These are phyloP conservation scores for Peronospora farinosa DNA, from an alignment of 352 stramenopile species.

Conservation along the genomic window DNA sequence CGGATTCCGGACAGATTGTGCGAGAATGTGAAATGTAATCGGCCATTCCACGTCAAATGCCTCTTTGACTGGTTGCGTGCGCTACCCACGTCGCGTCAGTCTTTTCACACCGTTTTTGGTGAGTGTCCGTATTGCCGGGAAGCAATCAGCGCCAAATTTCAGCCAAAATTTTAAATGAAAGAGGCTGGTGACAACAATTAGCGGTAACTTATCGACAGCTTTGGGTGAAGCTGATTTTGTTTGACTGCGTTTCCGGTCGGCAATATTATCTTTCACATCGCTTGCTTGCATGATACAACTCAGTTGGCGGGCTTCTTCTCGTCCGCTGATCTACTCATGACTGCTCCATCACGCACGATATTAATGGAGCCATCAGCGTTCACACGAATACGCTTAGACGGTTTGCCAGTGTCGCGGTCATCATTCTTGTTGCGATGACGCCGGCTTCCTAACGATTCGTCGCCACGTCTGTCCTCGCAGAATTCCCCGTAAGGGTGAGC, in stretches of 20 bases:
- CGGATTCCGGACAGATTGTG: slow-evolving; percentile 79
- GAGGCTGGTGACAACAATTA: slow-evolving; percentile 13
- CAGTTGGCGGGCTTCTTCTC: slow-evolving; percentile 21
- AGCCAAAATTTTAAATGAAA: slow-evolving; percentile 23
- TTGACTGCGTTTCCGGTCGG: slow-evolving; percentile 9
- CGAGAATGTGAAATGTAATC: slow-evolving; percentile 78
- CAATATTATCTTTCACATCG: slow-evolving; percentile 13
- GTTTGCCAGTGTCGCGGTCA: slow-evolving; percentile 36
- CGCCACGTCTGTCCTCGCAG: slow-evolving; percentile 28
- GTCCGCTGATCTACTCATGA: not conserved
- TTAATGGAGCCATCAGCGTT: slow-evolving; percentile 63
- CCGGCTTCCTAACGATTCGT: slow-evolving; percentile 15
- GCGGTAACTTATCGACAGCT: slow-evolving; percentile 20
- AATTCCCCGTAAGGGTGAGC: slow-evolving; percentile 43
- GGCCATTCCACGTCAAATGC: slow-evolving; percentile 84
- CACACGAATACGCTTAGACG: slow-evolving; percentile 48
- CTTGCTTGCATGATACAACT: slow-evolving; percentile 9
- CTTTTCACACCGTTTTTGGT: slow-evolving; percentile 87
- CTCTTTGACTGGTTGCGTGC: slow-evolving; percentile 87
- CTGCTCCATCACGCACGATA: slow-evolving; percentile 33
- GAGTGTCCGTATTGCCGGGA: slow-evolving; percentile 88
- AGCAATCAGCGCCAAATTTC: slow-evolving; percentile 74
- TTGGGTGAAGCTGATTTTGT: slow-evolving; percentile 2
- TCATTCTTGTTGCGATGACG: slow-evolving; percentile 24
- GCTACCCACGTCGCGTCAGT: slow-evolving; percentile 81